Conservation (phyloP, 148 eudicot genomes). For the Amaranthus palmeri region DNA sequence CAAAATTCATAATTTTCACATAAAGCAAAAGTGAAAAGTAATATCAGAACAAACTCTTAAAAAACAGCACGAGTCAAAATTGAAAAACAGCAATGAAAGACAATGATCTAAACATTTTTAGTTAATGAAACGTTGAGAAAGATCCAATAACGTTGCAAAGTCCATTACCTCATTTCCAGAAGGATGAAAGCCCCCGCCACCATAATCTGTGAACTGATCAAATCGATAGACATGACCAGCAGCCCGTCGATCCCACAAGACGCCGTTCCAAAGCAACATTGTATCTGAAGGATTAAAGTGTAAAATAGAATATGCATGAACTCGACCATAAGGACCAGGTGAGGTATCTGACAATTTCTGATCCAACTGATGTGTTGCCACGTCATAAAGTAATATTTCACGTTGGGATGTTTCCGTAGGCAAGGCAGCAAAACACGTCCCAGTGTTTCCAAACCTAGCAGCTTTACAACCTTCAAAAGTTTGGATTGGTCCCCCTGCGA, state of each 20-base stretch:
- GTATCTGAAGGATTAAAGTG: constrained; percentile 86
- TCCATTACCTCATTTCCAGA: constrained; percentile 91
- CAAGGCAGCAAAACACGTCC: constrained; percentile 68
- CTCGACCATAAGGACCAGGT: constrained; percentile 46
- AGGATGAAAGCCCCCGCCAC: constrained; percentile 98
- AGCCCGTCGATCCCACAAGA: constrained; percentile 80
- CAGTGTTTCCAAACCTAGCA: constrained; percentile 70
- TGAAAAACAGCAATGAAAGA: background rate
- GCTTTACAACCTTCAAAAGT: constrained; percentile 75
- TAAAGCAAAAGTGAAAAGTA: background rate
- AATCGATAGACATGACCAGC: constrained; percentile 67
- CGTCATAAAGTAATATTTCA: constrained; percentile 78
- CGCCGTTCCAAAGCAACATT: constrained; percentile 91
- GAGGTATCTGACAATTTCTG: constrained; percentile 57
- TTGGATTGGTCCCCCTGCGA: constrained; percentile 78
- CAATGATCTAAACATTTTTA: background rate
- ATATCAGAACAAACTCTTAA: background rate
- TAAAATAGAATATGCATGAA: constrained; percentile 60
- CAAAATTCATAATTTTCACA: background rate
- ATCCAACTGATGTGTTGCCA: constrained; percentile 64
- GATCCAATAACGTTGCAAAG: too few species aligned
- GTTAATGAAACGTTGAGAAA: background rate
- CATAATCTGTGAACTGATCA: constrained; percentile 91
- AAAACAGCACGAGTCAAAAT: background rate
- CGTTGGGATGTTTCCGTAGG: constrained; percentile 56